These are phyloP conservation scores for Gracilaria gracilis DNA, from an alignment of 23 red algal genomes.

Conservation along the genomic window DNA sequence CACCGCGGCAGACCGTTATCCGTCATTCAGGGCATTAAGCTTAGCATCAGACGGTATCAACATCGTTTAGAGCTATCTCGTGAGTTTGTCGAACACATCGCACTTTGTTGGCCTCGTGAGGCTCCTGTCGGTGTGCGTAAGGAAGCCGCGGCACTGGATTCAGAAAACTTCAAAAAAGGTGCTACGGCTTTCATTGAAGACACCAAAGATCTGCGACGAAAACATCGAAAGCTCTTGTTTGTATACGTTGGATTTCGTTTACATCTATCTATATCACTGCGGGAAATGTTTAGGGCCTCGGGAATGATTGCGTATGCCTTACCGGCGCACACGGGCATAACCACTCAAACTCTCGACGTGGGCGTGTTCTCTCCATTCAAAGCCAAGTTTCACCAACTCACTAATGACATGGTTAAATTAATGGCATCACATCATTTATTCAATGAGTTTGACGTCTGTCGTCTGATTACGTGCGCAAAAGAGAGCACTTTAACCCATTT, in stretches of 20 bases:
- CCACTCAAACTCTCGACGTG: too few species aligned
- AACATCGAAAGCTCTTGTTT: neutral
- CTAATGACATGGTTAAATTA: too few species aligned
- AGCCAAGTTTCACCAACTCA: too few species aligned
- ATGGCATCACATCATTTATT: neutral
- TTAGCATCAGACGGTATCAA: too few species aligned
- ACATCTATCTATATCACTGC: neutral
- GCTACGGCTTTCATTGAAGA: too few species aligned
- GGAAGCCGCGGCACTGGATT: neutral
- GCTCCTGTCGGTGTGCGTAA: neutral
- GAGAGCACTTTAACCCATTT: too few species aligned
- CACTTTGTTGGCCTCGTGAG: neutral
- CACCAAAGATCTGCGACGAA: neutral
- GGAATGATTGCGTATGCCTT: slow-evolving; percentile 20
- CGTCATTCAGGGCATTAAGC: too few species aligned
- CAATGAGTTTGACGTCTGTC: neutral
- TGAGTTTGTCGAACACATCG: neutral
- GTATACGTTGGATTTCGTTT: too few species aligned
- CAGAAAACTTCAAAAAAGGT: neutral
- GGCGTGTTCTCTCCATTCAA: slow-evolving; percentile 9
- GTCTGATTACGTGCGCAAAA: too few species aligned
- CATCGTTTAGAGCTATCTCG: too few species aligned
- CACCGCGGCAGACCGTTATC: too few species aligned
- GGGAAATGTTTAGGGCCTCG: neutral
- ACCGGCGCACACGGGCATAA: too few species aligned